These are phyloP conservation scores for Plasmodium ovale DNA, from an alignment of 169 alveolate genomes.

Conservation along the genomic window DNA sequence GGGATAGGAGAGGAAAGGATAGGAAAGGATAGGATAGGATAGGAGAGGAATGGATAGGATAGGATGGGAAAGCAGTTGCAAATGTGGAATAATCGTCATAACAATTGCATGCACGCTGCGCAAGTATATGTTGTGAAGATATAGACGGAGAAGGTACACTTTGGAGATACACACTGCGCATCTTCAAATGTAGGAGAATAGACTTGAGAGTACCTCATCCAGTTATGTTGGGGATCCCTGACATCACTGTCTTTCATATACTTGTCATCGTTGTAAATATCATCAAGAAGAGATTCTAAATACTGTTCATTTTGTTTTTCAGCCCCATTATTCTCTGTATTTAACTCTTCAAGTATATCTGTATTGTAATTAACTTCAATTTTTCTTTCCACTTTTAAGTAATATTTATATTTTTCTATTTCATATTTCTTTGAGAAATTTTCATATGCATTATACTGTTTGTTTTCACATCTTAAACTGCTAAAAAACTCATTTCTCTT, in stretches of 20 bases:
- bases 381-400: slow-evolving; percentile 43
- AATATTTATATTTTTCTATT: slow-evolving; percentile 50
- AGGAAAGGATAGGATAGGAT: neutral
- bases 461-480: slow-evolving; percentile 30
- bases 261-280: slow-evolving; percentile 35
- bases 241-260: slow-evolving; percentile 31
- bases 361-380: slow-evolving; percentile 43
- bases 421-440: slow-evolving; percentile 60
- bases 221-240: slow-evolving; percentile 9
- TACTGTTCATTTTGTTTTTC: slow-evolving; percentile 42
- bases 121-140: too few relatives aligned
- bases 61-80: too few relatives aligned
- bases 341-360: slow-evolving; percentile 37
- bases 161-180: too few relatives aligned
- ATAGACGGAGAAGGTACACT: too few relatives aligned
- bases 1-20: neutral
- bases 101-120: too few relatives aligned
- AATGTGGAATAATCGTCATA: too few relatives aligned
- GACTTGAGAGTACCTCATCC: slow-evolving; percentile 61
- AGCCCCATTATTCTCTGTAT: slow-evolving; percentile 24
- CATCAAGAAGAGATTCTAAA: slow-evolving; percentile 54
- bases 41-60: neutral
- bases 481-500: slow-evolving; percentile 58
- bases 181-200: neutral
- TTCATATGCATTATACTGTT: slow-evolving; percentile 30